phyloP scores from a whole-genome alignment of 2,329 filamentous ascomycete species.

The Ambrosiella xylebori region DNA sequence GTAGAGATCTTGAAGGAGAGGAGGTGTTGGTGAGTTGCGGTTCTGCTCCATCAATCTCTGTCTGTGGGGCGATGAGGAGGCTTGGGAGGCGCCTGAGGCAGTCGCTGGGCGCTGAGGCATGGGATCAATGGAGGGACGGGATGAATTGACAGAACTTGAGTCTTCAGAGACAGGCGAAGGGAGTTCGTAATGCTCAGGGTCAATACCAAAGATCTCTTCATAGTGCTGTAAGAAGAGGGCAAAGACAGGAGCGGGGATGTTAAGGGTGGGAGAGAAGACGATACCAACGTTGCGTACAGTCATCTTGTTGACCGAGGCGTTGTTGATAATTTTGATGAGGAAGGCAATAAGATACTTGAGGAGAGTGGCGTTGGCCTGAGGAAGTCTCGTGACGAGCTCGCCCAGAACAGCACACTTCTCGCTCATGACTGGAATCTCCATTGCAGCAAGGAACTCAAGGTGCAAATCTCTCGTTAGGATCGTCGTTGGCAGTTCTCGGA shows the following conservation, averaged over 20 bases:
- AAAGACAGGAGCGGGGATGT: constrained; percentile 89
- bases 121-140: constrained; percentile 10
- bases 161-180: constrained; percentile 27
- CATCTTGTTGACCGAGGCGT: constrained; percentile 90
- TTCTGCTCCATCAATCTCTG: constrained; percentile 27
- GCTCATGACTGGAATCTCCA: constrained; percentile 55
- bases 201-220: constrained; percentile 62
- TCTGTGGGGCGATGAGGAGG: constrained; percentile 32
- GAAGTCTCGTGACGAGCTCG: constrained; percentile 62
- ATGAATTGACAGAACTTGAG: constrained; percentile 6
- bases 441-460: constrained; percentile 68
- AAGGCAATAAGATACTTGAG: constrained; percentile 76
- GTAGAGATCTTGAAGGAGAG: constrained; percentile 22
- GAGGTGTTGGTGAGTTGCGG: constrained; percentile 32
- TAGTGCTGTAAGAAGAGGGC: constrained; percentile 88
- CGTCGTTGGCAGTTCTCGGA: constrained; percentile 79
- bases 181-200: constrained; percentile 46
- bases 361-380: constrained; percentile 62
- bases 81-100: constrained; percentile 26
- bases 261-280: constrained; percentile 91
- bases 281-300: constrained; percentile 94
- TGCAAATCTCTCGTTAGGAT: constrained; percentile 85
- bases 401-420: constrained; percentile 67
- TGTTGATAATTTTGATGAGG: constrained; percentile 81
- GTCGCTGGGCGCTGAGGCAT: constrained; percentile 32